phyloP scores from a whole-genome alignment of 1,284 basidiomycete genomes.

The Cutaneotrichosporon sp. region DNA sequence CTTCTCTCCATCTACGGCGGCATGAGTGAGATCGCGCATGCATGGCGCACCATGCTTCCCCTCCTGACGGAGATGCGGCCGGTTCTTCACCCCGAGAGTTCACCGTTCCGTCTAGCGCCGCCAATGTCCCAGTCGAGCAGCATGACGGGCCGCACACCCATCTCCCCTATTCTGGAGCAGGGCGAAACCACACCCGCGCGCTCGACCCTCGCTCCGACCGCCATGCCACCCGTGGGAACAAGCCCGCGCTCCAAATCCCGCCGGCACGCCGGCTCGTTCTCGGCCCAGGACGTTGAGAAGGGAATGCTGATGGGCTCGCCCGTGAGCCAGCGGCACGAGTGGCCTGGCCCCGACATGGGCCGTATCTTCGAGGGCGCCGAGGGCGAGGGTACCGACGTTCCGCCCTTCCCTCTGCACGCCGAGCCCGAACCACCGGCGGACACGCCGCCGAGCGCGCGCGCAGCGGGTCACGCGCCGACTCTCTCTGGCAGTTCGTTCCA shows the following conservation, averaged over 20 bases:
- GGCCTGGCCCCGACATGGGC: slow-evolving; percentile 22
- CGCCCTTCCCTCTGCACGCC: slow-evolving; percentile 23
- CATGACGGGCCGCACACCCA: slow-evolving; percentile 43
- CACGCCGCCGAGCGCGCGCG: background rate
- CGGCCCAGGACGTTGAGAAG: slow-evolving; percentile 82
- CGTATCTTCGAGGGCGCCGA: slow-evolving; percentile 20
- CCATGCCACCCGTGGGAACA: slow-evolving; percentile 17
- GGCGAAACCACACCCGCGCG: slow-evolving; percentile 12
- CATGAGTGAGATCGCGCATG: slow-evolving; percentile 79
- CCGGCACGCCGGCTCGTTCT: slow-evolving; percentile 91
- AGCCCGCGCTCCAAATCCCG: slow-evolving; percentile 57
- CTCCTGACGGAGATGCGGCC: slow-evolving; percentile 70
- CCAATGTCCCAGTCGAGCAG: slow-evolving; percentile 23
- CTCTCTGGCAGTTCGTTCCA: background rate
- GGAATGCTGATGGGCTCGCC: slow-evolving; percentile 70
- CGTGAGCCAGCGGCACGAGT: slow-evolving; percentile 15
- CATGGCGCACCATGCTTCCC: slow-evolving; percentile 78
- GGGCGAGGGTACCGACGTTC: slow-evolving; percentile 10
- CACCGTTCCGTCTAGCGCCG: slow-evolving; percentile 20
- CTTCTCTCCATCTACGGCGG: slow-evolving; percentile 86
- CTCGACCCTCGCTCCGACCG: background rate
- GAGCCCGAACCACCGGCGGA: slow-evolving; percentile 20
- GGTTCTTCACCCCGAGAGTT: slow-evolving; percentile 54
- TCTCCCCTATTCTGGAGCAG: slow-evolving; percentile 49
- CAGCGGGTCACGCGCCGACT: background rate